A percentile compares a stretch with the other conserved stretches of the same genome.
Evolutionary conservation across 1,139 yeast genomes (phyloP).

Genomic region (Kluyveromyces sp.): DNA sequence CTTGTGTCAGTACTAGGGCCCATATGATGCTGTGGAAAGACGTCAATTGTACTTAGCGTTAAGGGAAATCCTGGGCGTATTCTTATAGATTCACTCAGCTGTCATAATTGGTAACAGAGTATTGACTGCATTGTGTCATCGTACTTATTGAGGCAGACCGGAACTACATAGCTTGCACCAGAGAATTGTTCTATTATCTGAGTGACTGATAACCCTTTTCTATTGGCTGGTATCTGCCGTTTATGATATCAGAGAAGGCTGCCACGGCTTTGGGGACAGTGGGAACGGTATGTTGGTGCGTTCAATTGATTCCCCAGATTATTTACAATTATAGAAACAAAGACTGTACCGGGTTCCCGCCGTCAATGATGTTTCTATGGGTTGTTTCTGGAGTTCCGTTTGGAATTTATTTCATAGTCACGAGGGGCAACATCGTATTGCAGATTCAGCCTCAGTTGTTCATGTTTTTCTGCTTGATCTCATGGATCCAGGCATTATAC

Average conservation of each 20-base stretch:
- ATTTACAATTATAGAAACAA: slow-evolving; percentile 64
- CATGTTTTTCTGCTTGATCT: slow-evolving; percentile 58
- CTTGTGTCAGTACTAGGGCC: no score
- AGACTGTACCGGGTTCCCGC: slow-evolving; percentile 80
- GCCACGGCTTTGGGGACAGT: slow-evolving; percentile 80
- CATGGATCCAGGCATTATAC: slow-evolving; percentile 68
- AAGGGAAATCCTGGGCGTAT: no score
- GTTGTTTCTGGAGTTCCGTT: slow-evolving; percentile 78
- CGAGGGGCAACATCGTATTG: slow-evolving; percentile 65
- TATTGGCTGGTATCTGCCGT: no score
- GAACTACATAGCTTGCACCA: no score
- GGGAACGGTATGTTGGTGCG: slow-evolving; percentile 88
- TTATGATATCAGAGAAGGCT: slow-evolving; percentile 35
- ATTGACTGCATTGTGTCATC: no score
- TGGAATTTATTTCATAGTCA: slow-evolving; percentile 69
- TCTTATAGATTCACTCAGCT: no score
- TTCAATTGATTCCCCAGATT: slow-evolving; percentile 83
- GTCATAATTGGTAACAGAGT: no score
- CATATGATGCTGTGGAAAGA: no score
- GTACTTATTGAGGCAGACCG: no score
- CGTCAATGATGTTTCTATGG: slow-evolving; percentile 80
- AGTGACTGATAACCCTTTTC: no score
- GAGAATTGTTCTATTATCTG: no score
- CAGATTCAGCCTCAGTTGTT: slow-evolving; percentile 84
- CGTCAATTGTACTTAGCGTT: no score